Base-by-base conservation (phyloP, 768 basidiomycete genomes). In the Serendipita sp. region DNA sequence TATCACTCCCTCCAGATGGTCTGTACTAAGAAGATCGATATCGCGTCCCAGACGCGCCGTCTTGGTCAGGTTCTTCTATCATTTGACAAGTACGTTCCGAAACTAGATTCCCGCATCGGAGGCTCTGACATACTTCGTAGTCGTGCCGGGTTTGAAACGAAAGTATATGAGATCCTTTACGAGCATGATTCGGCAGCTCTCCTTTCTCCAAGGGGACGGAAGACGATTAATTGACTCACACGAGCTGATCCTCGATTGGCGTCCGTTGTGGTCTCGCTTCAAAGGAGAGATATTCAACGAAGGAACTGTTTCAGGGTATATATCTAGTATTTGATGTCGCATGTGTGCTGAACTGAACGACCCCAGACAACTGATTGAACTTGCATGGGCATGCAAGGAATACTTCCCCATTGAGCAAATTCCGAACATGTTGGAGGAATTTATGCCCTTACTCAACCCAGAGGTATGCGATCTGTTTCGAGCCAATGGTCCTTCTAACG, bases 41-140 rank as follows among this genome's bases (percentile, higher is more conserved):
- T 73, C 80, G 48, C 87, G 81, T 65, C 69, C 82, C 36, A 83
- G 81, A 52, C 85, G 89, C 16, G 83, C 84, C 23, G 84, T 82
- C 71, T 81, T 91, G 63, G 86, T 84, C 13, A 79, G 78, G 43
- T 74, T 91, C 55, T 90, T 90, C 73, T 91, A 87, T 69, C 86
- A 91, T 69, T 74, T 91, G n/a, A 83, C 55, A 8, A 31, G 55
- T 60, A 60, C 23, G 55, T 8, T 18, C 36, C 16, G 40, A 13
- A 40, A 13, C 40, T 40, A 40, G 40, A 40, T 40, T 40, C 5
- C 40, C 40, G 40, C 13, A 40, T 40, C 40, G 40, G 40, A 40
- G 40, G 13, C 5, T 40, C 40, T 60, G 27, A n/a, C 36, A n/a
- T 10, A 33, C 4, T 23, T 31, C 55, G 16, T 37, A 60, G 55